Evolutionary conservation across 768 basidiomycete genomes (phyloP), one percentile per base, ranked within the genome.

Genomic region (Suillus clintonianus): DNA sequence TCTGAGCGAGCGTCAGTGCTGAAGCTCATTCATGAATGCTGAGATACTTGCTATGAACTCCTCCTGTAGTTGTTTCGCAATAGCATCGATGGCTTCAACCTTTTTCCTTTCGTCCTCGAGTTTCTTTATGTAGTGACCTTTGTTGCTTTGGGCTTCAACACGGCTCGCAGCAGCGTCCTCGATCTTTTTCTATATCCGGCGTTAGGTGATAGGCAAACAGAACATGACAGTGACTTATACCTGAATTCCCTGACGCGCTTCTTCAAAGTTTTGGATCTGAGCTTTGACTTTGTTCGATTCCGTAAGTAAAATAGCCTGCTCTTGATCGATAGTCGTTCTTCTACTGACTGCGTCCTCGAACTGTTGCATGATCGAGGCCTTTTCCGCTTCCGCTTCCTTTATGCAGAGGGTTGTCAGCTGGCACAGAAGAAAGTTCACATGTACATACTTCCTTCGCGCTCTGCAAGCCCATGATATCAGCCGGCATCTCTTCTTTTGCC

Each of bases 401-500:
- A 50, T 34, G 55, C 50, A 62, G 6, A 47, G 24, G 24, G 60
- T n/a, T 36, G 64, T 62, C 55, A 63, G 34, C 5, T 66, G 45
- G 8, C 61, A 51, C 22, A 51, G 39, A 58, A 58, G 14, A 14
- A 37, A 24, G 34, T 11, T 41, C 36, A 42, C 36, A 24, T 41
- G 62, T 36, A 71, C 82, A 34, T 67, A 88, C 90, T 67, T 80
- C 72, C 71, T 86, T 85, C 5, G 82, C 85, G 13, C 74, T 79
- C 63, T 88, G 79, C 15, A 91, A 76, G 15, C 82, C 83, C 24
- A 82, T 78, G n/a, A 91, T 79, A 67, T 84, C 82, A 8, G 84
- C 84, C 2, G 90, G 89, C 72, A 89, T 77, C 14, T 90, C 89
- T 22, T 91, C 89, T 62, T 89, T 90, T 14, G 83, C 81, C 65